phyloP scores from a whole-genome alignment of 371 early-diverging fungal species.

The Mortierella sp. region DNA sequence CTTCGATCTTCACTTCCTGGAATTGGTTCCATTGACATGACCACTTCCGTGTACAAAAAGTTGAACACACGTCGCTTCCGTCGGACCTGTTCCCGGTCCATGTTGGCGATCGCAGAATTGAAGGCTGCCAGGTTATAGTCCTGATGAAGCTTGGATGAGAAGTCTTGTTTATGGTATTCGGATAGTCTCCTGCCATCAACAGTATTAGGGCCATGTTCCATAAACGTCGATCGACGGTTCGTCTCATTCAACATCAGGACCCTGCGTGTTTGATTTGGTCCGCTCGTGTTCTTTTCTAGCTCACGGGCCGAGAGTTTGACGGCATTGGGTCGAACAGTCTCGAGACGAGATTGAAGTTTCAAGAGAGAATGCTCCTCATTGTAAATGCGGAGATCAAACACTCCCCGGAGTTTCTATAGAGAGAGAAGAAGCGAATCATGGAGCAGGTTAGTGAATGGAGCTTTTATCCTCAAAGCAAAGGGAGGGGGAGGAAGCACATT shows the following conservation, averaged over 20 bases:
- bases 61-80: conserved; percentile 38
- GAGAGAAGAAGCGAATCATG: not conserved
- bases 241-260: conserved; percentile 44
- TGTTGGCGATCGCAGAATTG: conserved; percentile 43
- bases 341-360: conserved; percentile 41
- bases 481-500: too few species aligned
- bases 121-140: conserved; percentile 46
- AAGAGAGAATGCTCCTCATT: conserved; percentile 40
- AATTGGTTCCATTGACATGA: conserved; percentile 49
- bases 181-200: not conserved
- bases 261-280: conserved; percentile 6
- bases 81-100: conserved; percentile 21
- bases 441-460: too few species aligned
- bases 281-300: conserved; percentile 20
- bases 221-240: conserved; percentile 21
- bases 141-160: conserved; percentile 17
- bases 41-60: conserved; percentile 49
- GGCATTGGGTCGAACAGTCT: conserved; percentile 35
- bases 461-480: too few species aligned
- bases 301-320: conserved; percentile 46
- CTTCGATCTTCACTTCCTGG: conserved; percentile 38
- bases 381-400: conserved; percentile 44
- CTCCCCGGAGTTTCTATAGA: conserved; percentile 36
- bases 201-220: not conserved
- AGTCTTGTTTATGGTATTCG: not conserved